phyloP scores from a whole-genome alignment of 306 rosid species.

The Malus asiatica region DNA sequence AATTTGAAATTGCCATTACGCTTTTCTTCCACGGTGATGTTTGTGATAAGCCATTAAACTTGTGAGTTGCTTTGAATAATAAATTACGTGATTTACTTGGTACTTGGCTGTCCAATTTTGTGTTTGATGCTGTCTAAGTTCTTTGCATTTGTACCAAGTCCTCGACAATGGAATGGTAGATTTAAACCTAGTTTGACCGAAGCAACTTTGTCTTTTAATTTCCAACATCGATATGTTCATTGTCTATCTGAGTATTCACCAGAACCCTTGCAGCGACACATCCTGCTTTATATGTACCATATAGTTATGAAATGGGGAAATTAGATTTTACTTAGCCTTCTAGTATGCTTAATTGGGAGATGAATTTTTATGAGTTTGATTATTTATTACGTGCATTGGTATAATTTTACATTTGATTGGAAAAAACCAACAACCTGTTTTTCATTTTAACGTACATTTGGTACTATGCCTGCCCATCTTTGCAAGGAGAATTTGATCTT shows the following conservation, averaged over 20 bases:
- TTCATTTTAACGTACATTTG: neutral
- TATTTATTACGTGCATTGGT: neutral
- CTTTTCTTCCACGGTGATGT: constrained; percentile 62
- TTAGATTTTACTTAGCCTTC: neutral
- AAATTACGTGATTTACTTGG: constrained; percentile 18
- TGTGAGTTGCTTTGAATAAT: constrained; percentile 44
- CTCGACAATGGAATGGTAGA: neutral
- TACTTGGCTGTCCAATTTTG: neutral
- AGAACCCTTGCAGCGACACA: neutral
- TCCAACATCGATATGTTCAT: neutral
- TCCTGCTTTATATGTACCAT: neutral
- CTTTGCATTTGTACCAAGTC: constrained; percentile 3
- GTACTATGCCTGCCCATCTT: neutral
- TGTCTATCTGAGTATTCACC: neutral
- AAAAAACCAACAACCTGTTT: neutral
- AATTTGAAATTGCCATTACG: constrained; percentile 68
- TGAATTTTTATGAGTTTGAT: neutral
- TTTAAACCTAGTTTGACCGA: neutral
- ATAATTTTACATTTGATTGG: neutral
- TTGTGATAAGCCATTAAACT: constrained; percentile 66
- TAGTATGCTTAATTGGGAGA: neutral
- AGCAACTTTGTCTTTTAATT: neutral
- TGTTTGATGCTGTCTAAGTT: constrained; percentile 14
- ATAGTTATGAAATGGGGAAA: neutral
- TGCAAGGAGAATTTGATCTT: neutral